Conservation (phyloP, 164 flowering plant species). For the Aristolochia fimbriata region DNA sequence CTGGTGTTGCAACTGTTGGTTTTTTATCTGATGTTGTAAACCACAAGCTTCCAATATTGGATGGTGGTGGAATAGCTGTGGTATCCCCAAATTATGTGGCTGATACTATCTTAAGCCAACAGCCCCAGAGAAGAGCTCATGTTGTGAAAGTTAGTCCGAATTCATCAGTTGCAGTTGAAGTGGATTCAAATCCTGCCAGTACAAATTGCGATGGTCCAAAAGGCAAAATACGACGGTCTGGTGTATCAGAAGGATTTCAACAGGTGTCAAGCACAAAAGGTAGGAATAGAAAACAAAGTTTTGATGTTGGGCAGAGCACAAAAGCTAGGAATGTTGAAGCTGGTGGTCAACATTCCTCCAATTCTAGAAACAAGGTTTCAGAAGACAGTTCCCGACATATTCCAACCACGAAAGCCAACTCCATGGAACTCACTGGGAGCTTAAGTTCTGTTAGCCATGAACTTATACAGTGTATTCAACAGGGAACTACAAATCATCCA, state of each 20-base stretch:
- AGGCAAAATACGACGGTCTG: conserved; percentile 22
- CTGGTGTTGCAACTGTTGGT: conserved; percentile 61
- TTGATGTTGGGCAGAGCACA: background rate
- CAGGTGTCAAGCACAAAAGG: conserved; percentile 17
- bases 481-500: conserved; percentile 26
- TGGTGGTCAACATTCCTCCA: too few relatives aligned
- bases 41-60: conserved; percentile 38
- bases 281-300: conserved; percentile 3
- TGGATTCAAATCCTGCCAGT: conserved; percentile 14
- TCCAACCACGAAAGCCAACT: too few relatives aligned
- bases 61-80: conserved; percentile 29
- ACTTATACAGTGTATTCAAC: conserved; percentile 26
- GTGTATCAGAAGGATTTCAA: conserved; percentile 17
- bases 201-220: conserved; percentile 20
- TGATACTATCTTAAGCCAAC: conserved; percentile 33
- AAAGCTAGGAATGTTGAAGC: too few relatives aligned
- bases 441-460: conserved; percentile 21
- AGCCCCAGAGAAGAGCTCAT: conserved; percentile 30
- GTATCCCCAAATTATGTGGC: conserved; percentile 34
- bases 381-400: too few relatives aligned
- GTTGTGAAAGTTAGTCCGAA: conserved; percentile 24
- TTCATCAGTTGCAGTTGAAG: conserved; percentile 21
- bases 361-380: too few relatives aligned
- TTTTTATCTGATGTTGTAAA: conserved; percentile 55
- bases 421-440: conserved; percentile 19